Evolutionary conservation across 768 basidiomycete species (phyloP).

Genomic region (Rossbeevera mucosa): DNA sequence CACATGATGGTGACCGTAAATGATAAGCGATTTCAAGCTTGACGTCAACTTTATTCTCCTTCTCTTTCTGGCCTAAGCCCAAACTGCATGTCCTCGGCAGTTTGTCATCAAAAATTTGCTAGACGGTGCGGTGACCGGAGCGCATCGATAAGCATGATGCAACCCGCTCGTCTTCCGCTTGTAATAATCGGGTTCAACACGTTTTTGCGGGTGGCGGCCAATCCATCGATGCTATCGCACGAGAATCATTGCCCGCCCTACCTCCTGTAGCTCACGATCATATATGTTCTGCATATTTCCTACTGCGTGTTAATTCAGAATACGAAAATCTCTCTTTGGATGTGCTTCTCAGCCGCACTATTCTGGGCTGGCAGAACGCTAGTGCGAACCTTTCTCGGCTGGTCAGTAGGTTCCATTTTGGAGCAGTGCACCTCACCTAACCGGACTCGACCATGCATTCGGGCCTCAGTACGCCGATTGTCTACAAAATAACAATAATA

Average conservation of each 20-base stretch:
- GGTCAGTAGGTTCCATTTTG: slow-evolving; percentile 10
- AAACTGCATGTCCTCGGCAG: slow-evolving; percentile 19
- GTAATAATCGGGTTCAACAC: slow-evolving; percentile 10
- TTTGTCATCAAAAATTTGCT: slow-evolving; percentile 2
- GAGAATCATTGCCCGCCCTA: slow-evolving; percentile 6
- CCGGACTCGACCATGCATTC: slow-evolving; percentile 20
- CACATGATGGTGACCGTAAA: slow-evolving; percentile 7
- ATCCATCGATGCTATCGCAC: slow-evolving; percentile 17
- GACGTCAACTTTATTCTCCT: slow-evolving; percentile 18
- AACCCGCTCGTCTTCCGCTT: slow-evolving; percentile 7
- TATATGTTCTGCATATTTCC: slow-evolving; percentile 16
- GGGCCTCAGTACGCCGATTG: slow-evolving; percentile 20
- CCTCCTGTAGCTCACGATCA: slow-evolving; percentile 20
- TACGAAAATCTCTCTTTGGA: slow-evolving; percentile 8
- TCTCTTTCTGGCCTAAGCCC: background rate
- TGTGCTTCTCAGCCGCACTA: slow-evolving; percentile 24
- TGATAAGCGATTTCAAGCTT: slow-evolving; percentile 16
- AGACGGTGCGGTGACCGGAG: slow-evolving; percentile 19
- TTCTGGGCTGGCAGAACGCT: slow-evolving; percentile 20
- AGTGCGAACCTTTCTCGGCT: slow-evolving; percentile 19
- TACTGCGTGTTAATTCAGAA: slow-evolving; percentile 6
- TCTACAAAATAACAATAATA: slow-evolving; percentile 14
- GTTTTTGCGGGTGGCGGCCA: slow-evolving; percentile 12
- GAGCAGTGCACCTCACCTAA: slow-evolving; percentile 9
- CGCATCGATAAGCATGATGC: slow-evolving; percentile 32